Conservation (phyloP, 352 stramenopile species). For the Globisporangium barbulae region DNA sequence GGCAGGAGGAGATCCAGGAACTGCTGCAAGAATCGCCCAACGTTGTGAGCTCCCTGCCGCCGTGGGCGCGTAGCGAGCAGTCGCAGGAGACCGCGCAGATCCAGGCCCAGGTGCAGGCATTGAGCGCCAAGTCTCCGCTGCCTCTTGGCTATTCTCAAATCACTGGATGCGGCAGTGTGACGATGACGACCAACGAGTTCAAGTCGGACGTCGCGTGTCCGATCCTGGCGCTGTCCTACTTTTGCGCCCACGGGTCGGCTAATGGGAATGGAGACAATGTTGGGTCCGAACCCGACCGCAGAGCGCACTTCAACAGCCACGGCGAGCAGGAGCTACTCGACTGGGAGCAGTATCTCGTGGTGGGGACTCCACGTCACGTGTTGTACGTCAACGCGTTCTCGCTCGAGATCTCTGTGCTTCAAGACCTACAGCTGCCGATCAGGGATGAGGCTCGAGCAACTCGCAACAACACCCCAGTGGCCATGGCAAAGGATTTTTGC, state of each 20-base stretch:
- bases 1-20: constrained; percentile 43
- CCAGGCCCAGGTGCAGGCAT: constrained; percentile 21
- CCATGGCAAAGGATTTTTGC: constrained; percentile 54
- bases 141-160: constrained; percentile 19
- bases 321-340: constrained; percentile 45
- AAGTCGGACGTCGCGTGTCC: constrained; percentile 39
- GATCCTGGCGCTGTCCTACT: constrained; percentile 43
- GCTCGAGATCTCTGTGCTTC: constrained; percentile 50
- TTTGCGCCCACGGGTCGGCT: constrained; percentile 27
- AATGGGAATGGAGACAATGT: background rate
- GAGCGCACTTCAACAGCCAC: constrained; percentile 41
- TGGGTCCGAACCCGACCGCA: background rate
- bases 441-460: background rate
- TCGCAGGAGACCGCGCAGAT: constrained; percentile 34
- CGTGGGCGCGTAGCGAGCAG: constrained; percentile 55
- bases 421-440: constrained; percentile 42
- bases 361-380: constrained; percentile 45
- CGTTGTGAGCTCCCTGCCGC: constrained; percentile 64
- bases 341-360: constrained; percentile 50
- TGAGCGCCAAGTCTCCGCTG: constrained; percentile 9
- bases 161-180: background rate
- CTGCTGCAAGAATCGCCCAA: constrained; percentile 43
- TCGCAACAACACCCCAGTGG: constrained; percentile 21
- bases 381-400: constrained; percentile 67
- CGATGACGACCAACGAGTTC: constrained; percentile 15